Evolutionary conservation across 495 filamentous ascomycete species (phyloP).

Genomic region (Oleoguttula mirabilis): DNA sequence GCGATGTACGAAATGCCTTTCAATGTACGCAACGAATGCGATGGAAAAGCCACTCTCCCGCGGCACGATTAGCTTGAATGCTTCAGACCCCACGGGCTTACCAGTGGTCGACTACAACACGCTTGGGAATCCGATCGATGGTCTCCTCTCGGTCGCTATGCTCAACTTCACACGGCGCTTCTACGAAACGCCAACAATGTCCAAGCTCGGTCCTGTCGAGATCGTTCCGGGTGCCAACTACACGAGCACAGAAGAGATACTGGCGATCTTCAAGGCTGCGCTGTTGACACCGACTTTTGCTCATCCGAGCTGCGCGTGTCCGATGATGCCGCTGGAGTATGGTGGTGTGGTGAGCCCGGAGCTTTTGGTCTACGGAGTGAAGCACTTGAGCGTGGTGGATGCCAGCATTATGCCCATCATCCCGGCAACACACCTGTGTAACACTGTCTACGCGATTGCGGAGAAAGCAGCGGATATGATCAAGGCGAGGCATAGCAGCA

Average conservation of each 20-base stretch:
- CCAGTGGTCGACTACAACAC: constrained; percentile 13
- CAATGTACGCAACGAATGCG: background rate
- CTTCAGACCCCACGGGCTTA: constrained; percentile 1
- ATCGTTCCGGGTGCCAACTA: background rate
- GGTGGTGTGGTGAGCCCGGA: constrained; percentile 9
- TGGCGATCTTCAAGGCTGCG: background rate
- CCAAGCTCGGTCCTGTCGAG: background rate
- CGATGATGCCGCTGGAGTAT: constrained; percentile 4
- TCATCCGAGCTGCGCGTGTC: constrained; percentile 34
- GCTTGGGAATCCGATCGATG: constrained; percentile 3
- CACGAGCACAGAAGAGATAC: background rate
- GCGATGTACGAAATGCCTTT: constrained; percentile 4
- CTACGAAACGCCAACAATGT: background rate
- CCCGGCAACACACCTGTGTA: constrained; percentile 4
- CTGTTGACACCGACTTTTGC: constrained; percentile 21
- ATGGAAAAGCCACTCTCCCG: constrained; percentile 3
- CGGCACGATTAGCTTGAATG: constrained; percentile 8
- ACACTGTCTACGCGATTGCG: constrained; percentile 14
- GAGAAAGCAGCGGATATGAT: constrained; percentile 13
- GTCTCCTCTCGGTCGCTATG: background rate
- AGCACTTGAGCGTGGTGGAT: constrained; percentile 12
- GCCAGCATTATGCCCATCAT: constrained; percentile 13
- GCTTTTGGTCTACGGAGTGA: constrained; percentile 11
- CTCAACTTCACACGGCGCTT: constrained; percentile 4
- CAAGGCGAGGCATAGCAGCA: constrained; percentile 1